Percentiles rank a stretch among this genome's conserved stretches.
Evolutionary conservation across 2,329 filamentous ascomycete genomes (phyloP).

Genomic region (Metarhizium album): DNA sequence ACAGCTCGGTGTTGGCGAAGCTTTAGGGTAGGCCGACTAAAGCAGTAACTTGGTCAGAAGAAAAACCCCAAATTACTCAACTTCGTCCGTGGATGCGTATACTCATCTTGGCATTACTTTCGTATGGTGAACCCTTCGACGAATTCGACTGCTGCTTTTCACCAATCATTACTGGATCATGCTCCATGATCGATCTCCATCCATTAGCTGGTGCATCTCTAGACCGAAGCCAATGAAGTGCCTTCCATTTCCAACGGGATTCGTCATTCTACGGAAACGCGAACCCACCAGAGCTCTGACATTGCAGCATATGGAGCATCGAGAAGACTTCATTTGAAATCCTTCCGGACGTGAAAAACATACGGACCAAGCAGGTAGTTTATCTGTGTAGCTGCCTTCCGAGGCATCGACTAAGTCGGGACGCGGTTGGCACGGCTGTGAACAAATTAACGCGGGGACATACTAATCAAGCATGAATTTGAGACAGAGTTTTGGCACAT

Average conservation of each 20-base stretch:
- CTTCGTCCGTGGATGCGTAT: conserved; percentile 45
- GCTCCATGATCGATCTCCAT: conserved; percentile 50
- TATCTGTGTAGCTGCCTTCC: conserved; percentile 28
- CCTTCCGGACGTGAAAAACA: conserved; percentile 21
- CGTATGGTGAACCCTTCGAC: conserved; percentile 36
- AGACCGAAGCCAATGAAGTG: conserved; percentile 57
- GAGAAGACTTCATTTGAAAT: conserved; percentile 26
- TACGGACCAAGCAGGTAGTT: conserved; percentile 28
- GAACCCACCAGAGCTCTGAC: conserved; percentile 53
- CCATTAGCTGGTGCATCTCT: conserved; percentile 59
- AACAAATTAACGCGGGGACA: background rate
- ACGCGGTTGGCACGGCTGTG: conserved; percentile 20
- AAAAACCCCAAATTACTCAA: conserved; percentile 43
- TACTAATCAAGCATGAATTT: background rate
- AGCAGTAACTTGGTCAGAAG: conserved; percentile 51
- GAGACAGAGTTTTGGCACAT: background rate
- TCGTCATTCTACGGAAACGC: conserved; percentile 61
- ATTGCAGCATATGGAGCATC: conserved; percentile 47
- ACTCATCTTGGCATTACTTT: conserved; percentile 44
- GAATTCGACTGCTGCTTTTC: conserved; percentile 42
- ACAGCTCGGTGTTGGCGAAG: conserved; percentile 34
- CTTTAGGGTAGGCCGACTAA: conserved; percentile 38
- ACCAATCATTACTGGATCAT: conserved; percentile 24
- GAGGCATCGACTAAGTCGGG: conserved; percentile 17
- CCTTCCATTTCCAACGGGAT: conserved; percentile 54